A percentile compares a stretch with the other conserved stretches of the same genome.
phyloP scores from a whole-genome alignment of 108 stramenopile genomes.

The Skeletonema marinoi region DNA sequence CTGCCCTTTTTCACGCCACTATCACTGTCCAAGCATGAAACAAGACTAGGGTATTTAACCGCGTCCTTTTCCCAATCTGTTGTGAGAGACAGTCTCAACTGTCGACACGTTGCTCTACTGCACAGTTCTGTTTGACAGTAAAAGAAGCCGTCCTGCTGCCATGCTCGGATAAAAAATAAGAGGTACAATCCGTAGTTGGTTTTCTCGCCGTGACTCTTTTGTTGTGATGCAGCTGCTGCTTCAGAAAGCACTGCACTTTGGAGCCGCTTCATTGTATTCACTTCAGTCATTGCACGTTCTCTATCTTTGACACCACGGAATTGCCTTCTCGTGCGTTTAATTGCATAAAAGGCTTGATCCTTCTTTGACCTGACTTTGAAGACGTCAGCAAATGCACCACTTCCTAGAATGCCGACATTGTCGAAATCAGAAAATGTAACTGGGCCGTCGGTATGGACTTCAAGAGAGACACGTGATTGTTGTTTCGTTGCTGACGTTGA shows the following conservation, averaged over 20 bases:
- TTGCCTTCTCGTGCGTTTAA: slow-evolving; percentile 78
- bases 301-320: slow-evolving; percentile 85
- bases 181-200: slow-evolving; percentile 70
- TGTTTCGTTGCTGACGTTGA: background rate
- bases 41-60: slow-evolving; percentile 69
- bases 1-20: slow-evolving; percentile 8
- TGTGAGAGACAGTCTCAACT: slow-evolving; percentile 66
- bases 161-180: slow-evolving; percentile 81
- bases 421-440: slow-evolving; percentile 64
- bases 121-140: slow-evolving; percentile 86
- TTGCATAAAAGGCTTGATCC: slow-evolving; percentile 67
- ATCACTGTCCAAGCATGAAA: slow-evolving; percentile 45
- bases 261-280: slow-evolving; percentile 80
- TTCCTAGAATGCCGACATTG: slow-evolving; percentile 67
- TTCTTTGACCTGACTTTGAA: slow-evolving; percentile 77
- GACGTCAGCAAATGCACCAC: slow-evolving; percentile 83
- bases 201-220: slow-evolving; percentile 14
- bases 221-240: slow-evolving; percentile 12
- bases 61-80: slow-evolving; percentile 57
- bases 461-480: slow-evolving; percentile 5
- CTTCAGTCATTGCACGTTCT: slow-evolving; percentile 75
- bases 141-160: slow-evolving; percentile 87
- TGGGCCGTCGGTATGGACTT: slow-evolving; percentile 10
- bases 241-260: slow-evolving; percentile 49
- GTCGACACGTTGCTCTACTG: slow-evolving; percentile 77